phyloP scores from a whole-genome alignment of 2,329 filamentous ascomycete species.

The Ilyonectria mors-panacis region DNA sequence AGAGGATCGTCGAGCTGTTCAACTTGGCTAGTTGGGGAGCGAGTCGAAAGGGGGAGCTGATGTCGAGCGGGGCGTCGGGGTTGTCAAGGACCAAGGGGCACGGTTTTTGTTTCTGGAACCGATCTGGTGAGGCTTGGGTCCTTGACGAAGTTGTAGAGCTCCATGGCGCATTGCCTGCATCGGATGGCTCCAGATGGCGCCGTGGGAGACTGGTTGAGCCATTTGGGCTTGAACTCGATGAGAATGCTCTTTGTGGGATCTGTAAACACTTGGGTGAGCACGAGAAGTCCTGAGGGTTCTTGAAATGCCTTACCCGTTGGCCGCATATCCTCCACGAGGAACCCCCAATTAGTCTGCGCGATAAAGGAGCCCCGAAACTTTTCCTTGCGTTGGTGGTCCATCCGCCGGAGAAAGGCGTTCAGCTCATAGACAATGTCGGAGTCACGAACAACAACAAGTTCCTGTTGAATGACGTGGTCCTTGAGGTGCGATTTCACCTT shows the following conservation, averaged over 20 bases:
- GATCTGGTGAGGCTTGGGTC: constrained; percentile 53
- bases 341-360: constrained; percentile 73
- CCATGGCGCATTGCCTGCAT: constrained; percentile 81
- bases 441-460: constrained; percentile 55
- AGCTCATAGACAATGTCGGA: constrained; percentile 59
- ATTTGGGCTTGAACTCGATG: constrained; percentile 88
- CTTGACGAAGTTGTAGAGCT: constrained; percentile 55
- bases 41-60: constrained; percentile 60
- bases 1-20: constrained; percentile 47
- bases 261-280: constrained; percentile 31
- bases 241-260: constrained; percentile 56
- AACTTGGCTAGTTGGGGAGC: constrained; percentile 51
- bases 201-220: constrained; percentile 82
- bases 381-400: constrained; percentile 62
- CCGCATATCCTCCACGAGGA: constrained; percentile 82
- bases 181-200: constrained; percentile 74
- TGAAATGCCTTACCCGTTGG: constrained; percentile 47
- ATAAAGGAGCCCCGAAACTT: constrained; percentile 65
- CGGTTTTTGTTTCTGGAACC: constrained; percentile 62
- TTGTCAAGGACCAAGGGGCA: constrained; percentile 78
- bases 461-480: constrained; percentile 53
- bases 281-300: constrained; percentile 1
- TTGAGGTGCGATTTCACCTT: constrained; percentile 55
- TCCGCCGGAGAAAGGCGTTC: constrained; percentile 66
- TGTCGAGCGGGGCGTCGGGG: constrained; percentile 60